phyloP scores from a whole-genome alignment of 768 basidiomycete species.

The Hydnum rufescens region DNA sequence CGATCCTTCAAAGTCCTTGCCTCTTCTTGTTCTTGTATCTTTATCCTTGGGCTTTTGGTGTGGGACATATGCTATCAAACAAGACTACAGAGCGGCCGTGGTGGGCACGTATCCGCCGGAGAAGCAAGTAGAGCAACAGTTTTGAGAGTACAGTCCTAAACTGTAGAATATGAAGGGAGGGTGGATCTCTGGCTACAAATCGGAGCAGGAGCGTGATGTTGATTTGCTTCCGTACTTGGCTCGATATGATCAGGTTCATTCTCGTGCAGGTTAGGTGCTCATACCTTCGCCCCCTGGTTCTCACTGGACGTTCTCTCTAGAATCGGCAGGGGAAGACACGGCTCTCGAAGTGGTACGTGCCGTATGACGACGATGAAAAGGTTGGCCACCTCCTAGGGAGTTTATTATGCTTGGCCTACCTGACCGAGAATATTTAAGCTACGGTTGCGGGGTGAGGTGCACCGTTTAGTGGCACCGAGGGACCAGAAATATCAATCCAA shows the following conservation, averaged over 20 bases:
- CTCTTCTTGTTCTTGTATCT: not conserved
- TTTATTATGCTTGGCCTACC: not conserved
- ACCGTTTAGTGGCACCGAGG: slow-evolving; percentile 82
- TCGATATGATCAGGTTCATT: slow-evolving; percentile 84
- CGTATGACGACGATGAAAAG: slow-evolving; percentile 99
- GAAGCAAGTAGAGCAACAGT: not conserved
- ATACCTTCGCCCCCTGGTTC: not conserved
- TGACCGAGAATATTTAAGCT: slow-evolving; percentile 42
- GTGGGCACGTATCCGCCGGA: no score
- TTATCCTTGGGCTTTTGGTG: not conserved
- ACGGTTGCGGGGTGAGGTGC: slow-evolving; percentile 86
- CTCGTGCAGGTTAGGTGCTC: slow-evolving; percentile 65
- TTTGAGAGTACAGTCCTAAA: not conserved
- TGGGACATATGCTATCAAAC: not conserved
- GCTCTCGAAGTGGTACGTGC: slow-evolving; percentile 96
- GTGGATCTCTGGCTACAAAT: not conserved
- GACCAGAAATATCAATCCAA: slow-evolving; percentile 99
- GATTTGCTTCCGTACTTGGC: not conserved
- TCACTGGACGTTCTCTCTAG: slow-evolving; percentile 23
- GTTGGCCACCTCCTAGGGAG: slow-evolving; percentile 21
- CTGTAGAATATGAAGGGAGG: not conserved
- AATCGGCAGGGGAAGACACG: slow-evolving; percentile 98
- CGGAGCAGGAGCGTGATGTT: no score
- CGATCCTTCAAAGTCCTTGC: not conserved
- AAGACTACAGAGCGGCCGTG: not conserved